Percentiles rank a stretch among this genome's conserved stretches.
Evolutionary conservation across 2,329 filamentous ascomycete genomes (phyloP).

Genomic region (Curvularia sp.): DNA sequence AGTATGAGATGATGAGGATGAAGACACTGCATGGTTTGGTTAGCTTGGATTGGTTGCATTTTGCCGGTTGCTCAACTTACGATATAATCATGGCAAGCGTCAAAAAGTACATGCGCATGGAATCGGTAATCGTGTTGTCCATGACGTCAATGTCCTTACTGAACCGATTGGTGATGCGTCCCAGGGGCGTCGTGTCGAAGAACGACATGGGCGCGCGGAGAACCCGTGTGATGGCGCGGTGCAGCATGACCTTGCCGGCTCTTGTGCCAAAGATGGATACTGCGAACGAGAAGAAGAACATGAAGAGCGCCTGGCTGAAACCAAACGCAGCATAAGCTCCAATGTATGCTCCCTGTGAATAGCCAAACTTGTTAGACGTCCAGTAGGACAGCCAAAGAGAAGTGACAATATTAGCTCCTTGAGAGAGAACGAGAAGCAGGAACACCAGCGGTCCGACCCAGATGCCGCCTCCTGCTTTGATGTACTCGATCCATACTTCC

Average conservation of each 20-base stretch:
- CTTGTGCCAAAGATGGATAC: conserved; percentile 82
- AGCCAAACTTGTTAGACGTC: conserved; percentile 79
- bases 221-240: conserved; percentile 78
- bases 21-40: conserved; percentile 67
- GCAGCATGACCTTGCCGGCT: conserved; percentile 81
- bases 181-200: conserved; percentile 95
- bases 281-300: conserved; percentile 79
- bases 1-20: conserved; percentile 90
- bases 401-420: conserved; percentile 85
- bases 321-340: conserved; percentile 52
- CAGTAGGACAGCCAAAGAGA: conserved; percentile 94
- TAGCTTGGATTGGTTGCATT: conserved; percentile 3
- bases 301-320: conserved; percentile 46
- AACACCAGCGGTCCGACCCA: conserved; percentile 71
- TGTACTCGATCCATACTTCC: conserved; percentile 79
- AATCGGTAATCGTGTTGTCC: conserved; percentile 90
- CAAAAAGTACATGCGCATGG: conserved; percentile 90
- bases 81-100: conserved; percentile 79
- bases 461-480: conserved; percentile 75
- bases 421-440: conserved; percentile 71
- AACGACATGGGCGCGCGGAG: conserved; percentile 79
- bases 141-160: conserved; percentile 95
- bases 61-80: conserved; percentile 20
- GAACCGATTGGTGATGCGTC: conserved; percentile 95
- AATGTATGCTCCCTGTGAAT: conserved; percentile 74